A percentile compares a stretch with the other conserved stretches of the same genome.
Conservation (phyloP, 2,329 filamentous ascomycete species). For the Colletotrichum viniferum region DNA sequence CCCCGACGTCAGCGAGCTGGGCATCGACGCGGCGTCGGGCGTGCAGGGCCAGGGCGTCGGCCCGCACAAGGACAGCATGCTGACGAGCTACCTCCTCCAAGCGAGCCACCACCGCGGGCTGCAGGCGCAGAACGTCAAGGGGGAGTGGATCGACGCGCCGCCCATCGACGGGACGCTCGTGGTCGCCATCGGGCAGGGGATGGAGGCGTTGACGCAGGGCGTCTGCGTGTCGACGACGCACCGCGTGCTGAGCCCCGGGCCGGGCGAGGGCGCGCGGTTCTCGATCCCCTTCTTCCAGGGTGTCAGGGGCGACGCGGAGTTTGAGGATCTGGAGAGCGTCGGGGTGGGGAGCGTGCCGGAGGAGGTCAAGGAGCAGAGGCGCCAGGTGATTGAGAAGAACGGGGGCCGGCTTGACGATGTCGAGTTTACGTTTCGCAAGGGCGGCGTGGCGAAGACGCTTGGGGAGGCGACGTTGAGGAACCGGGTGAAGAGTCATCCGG, state of each 20-base stretch:
- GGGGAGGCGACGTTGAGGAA: conserved; percentile 88
- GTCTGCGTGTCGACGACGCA: conserved; percentile 86
- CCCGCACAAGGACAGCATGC: conserved; percentile 86
- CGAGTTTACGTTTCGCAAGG: conserved; percentile 83
- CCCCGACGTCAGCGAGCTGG: conserved; percentile 71
- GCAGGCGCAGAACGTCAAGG: conserved; percentile 81
- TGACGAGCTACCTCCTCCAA: conserved; percentile 82
- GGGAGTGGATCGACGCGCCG: conserved; percentile 82
- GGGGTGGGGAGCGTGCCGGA: conserved; percentile 65
- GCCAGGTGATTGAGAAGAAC: conserved; percentile 60
- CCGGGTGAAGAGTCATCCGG: conserved; percentile 83
- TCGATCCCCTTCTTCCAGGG: conserved; percentile 90
- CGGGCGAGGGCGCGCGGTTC: conserved; percentile 74
- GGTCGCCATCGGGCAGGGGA: conserved; percentile 84
- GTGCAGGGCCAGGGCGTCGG: conserved; percentile 67
- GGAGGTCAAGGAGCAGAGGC: conserved; percentile 65
- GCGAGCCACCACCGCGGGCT: conserved; percentile 76
- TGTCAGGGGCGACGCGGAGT: conserved; percentile 77
- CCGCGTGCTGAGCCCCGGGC: conserved; percentile 75
- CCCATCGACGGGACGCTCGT: conserved; percentile 80
- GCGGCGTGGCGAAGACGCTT: conserved; percentile 68
- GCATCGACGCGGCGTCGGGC: conserved; percentile 37
- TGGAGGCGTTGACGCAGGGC: conserved; percentile 84
- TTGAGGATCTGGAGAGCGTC: conserved; percentile 73
- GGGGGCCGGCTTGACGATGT: conserved; percentile 74